These are phyloP conservation scores for Penicillium mononematosum DNA, from an alignment of 495 filamentous ascomycete genomes.

Conservation along the genomic window DNA sequence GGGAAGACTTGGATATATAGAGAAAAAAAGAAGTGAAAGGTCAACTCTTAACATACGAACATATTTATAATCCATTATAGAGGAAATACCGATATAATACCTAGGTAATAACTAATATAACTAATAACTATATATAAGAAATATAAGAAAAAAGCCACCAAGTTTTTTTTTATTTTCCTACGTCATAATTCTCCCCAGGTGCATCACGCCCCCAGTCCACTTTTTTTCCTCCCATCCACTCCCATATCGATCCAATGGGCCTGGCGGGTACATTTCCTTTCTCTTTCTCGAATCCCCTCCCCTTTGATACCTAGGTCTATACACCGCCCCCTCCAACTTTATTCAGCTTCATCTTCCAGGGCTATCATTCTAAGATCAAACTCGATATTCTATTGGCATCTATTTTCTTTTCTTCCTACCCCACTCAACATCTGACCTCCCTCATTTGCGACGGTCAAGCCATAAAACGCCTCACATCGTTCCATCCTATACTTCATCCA, in stretches of 20 bases:
- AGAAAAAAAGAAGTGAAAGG: too few relatives aligned
- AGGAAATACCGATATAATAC: too few relatives aligned
- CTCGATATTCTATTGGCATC: slow-evolving; percentile 5
- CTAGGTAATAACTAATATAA: too few relatives aligned
- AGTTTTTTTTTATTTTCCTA: slow-evolving; percentile 22
- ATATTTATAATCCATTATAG: background rate
- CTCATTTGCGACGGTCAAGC: slow-evolving; percentile 29
- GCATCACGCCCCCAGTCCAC: slow-evolving; percentile 32
- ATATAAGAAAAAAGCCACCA: background rate
- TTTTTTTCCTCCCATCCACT: slow-evolving; percentile 25
- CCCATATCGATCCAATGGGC: slow-evolving; percentile 33
- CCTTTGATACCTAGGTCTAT: slow-evolving; percentile 26
- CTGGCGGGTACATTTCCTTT: slow-evolving; percentile 25
- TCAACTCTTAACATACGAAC: background rate
- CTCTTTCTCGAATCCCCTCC: slow-evolving; percentile 9
- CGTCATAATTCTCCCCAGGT: slow-evolving; percentile 39
- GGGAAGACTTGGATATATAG: background rate
- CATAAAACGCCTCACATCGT: slow-evolving; percentile 36
- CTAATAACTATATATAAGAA: background rate
- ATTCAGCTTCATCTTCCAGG: background rate
- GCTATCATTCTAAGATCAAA: slow-evolving; percentile 12
- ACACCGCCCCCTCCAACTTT: slow-evolving; percentile 25
- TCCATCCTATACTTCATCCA: slow-evolving; percentile 34
- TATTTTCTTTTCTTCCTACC: slow-evolving; percentile 12
- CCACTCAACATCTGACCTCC: slow-evolving; percentile 1